phyloP scores from a whole-genome alignment of 495 filamentous ascomycete genomes.

The Annulohypoxylon moriforme region DNA sequence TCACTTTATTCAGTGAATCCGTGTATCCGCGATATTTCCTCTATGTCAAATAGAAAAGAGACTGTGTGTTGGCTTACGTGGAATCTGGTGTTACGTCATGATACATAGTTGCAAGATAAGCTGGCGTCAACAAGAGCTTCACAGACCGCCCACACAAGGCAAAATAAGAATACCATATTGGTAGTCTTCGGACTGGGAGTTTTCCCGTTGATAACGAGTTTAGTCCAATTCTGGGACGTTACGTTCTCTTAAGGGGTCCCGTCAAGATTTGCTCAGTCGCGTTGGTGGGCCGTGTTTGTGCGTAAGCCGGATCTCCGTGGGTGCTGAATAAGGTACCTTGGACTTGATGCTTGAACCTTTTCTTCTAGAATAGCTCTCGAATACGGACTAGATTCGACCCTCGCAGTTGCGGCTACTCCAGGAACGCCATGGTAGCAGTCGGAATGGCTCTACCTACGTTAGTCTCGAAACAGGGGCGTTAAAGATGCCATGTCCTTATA shows the following conservation, averaged over 20 bases:
- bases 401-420: background rate
- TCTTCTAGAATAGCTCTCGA: background rate
- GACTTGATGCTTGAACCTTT: background rate
- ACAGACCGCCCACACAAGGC: background rate
- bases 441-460: background rate
- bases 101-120: background rate
- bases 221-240: background rate
- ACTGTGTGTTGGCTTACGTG: background rate
- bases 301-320: background rate
- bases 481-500: background rate
- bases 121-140: conserved; percentile 2
- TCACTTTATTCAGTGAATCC: background rate
- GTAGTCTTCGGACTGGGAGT: background rate
- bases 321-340: background rate
- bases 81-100: background rate
- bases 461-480: background rate
- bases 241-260: background rate
- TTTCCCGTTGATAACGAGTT: background rate
- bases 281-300: background rate
- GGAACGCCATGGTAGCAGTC: background rate
- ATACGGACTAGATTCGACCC: background rate
- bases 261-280: background rate
- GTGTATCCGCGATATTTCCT: conserved; percentile 1
- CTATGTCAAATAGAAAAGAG: background rate
- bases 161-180: background rate